Percentiles rank a stretch among this genome's conserved stretches.
Evolutionary conservation across 257 asterid species (phyloP).

Genomic region (Echites panduratus): DNA sequence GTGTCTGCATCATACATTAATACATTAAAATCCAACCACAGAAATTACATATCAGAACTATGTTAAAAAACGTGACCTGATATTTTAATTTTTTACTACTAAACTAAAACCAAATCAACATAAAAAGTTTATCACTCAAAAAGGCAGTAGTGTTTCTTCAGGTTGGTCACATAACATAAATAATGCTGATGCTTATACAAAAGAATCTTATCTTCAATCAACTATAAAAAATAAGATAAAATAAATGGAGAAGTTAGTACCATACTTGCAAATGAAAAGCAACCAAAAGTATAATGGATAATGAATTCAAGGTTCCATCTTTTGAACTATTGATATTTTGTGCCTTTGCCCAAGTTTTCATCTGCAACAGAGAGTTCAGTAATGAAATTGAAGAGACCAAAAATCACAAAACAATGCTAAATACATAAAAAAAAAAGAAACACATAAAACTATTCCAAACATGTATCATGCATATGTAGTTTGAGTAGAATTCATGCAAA

Average conservation of each 20-base stretch:
- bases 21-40: not conserved
- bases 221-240: not conserved
- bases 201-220: not conserved
- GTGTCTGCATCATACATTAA: slow-evolving; percentile 44
- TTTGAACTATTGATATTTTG: slow-evolving; percentile 76
- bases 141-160: not conserved
- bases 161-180: not conserved
- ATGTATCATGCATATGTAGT: not conserved
- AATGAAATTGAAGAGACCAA: not conserved
- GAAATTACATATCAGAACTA: slow-evolving; percentile 3
- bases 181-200: not conserved
- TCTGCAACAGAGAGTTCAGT: slow-evolving; percentile 35
- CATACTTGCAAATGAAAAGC: slow-evolving; percentile 94
- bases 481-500: not conserved
- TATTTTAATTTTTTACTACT: not conserved
- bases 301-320: slow-evolving; percentile 78
- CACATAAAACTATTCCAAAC: not conserved
- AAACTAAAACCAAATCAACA: slow-evolving; percentile 8
- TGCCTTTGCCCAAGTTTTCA: slow-evolving; percentile 90
- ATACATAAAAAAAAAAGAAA: not conserved
- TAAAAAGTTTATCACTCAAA: not conserved
- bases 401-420: not conserved
- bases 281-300: slow-evolving; percentile 71
- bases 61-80: not conserved
- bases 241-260: not conserved